These are phyloP conservation scores for Russula sp. DNA, from an alignment of 768 basidiomycete genomes.

Conservation along the genomic window DNA sequence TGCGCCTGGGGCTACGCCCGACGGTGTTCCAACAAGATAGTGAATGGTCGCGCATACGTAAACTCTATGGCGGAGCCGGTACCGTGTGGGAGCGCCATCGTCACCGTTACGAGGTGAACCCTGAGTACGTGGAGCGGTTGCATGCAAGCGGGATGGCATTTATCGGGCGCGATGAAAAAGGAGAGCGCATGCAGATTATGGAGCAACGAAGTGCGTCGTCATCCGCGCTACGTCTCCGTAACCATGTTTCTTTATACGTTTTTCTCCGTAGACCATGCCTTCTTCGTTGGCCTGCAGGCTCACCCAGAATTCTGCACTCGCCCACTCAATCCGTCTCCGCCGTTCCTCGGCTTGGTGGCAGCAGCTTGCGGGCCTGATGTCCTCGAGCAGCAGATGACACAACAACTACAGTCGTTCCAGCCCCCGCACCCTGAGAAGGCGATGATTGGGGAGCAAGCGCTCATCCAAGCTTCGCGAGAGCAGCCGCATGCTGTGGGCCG, in stretches of 20 bases:
- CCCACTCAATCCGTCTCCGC: slow-evolving; percentile 93
- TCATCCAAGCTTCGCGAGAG: slow-evolving; percentile 34
- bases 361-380: slow-evolving; percentile 52
- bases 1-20: slow-evolving; percentile 97
- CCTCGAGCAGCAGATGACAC: slow-evolving; percentile 63
- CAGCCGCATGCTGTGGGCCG: slow-evolving; percentile 8
- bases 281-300: slow-evolving; percentile 89
- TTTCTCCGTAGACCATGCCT: slow-evolving; percentile 69
- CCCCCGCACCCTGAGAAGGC: slow-evolving; percentile 71
- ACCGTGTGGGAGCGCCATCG: slow-evolving; percentile 96
- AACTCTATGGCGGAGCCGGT: slow-evolving; percentile 73
- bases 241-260: not conserved
- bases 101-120: slow-evolving; percentile 95
- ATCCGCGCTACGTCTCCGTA: not conserved
- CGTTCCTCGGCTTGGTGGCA: slow-evolving; percentile 93
- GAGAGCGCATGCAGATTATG: slow-evolving; percentile 95
- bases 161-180: slow-evolving; percentile 88
- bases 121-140: slow-evolving; percentile 68
- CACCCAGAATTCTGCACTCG: slow-evolving; percentile 99
- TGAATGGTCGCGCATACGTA: slow-evolving; percentile 67
- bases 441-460: slow-evolving; percentile 62
- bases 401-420: slow-evolving; percentile 53
- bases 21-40: slow-evolving; percentile 76
- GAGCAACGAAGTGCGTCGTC: slow-evolving; percentile 72
- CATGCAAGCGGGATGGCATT: slow-evolving; percentile 67